Conservation (phyloP, 192 early-diverging fungal genomes). For the Haplosporangium gracile region DNA sequence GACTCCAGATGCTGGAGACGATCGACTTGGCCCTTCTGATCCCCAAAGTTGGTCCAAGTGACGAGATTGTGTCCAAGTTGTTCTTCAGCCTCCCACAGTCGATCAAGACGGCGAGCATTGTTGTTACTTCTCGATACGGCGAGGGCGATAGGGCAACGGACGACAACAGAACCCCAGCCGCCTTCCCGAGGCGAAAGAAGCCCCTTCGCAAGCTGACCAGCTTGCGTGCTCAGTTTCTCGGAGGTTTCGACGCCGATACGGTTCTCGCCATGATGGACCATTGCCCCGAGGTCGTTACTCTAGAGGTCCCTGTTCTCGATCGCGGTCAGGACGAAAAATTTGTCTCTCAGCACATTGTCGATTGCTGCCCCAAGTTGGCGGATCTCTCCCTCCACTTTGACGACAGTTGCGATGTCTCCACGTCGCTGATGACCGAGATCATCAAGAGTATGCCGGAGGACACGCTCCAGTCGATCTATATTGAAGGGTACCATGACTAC, state of each 20-base stretch:
- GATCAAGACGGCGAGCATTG: neutral
- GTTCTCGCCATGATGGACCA: neutral
- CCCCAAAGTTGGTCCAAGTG: neutral
- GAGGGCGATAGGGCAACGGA: no score
- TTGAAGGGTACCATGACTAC: neutral
- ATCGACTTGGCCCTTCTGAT: neutral
- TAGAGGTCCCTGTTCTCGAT: neutral
- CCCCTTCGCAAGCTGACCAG: neutral
- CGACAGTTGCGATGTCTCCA: neutral
- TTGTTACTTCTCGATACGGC: neutral
- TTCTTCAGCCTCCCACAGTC: neutral
- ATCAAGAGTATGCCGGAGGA: neutral
- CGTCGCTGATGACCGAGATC: neutral
- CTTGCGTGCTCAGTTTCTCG: neutral
- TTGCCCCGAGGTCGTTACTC: neutral
- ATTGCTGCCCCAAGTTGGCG: neutral
- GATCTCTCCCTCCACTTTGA: neutral
- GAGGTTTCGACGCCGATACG: neutral
- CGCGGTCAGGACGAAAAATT: neutral
- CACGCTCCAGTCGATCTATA: neutral
- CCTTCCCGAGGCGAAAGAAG: neutral
- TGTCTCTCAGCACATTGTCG: neutral
- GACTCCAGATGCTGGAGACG: neutral
- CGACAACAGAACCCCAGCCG: neutral
- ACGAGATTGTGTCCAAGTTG: neutral